Conservation (phyloP, 352 stramenopile genomes). For the Phytophthora kernoviae region DNA sequence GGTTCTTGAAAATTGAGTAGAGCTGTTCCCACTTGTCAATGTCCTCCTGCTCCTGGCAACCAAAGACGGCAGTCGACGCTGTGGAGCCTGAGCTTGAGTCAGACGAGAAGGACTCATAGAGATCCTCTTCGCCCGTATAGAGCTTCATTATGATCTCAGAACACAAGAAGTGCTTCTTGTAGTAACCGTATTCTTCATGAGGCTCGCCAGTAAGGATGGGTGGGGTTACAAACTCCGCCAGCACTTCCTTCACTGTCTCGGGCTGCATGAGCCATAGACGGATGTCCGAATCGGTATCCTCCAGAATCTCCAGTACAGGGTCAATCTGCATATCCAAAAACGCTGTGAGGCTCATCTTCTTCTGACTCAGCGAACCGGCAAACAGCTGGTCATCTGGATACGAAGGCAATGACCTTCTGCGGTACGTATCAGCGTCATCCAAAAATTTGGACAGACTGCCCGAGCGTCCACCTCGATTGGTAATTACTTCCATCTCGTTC, state of each 20-base stretch:
- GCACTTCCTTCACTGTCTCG: slow-evolving; percentile 77
- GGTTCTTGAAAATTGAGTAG: slow-evolving; percentile 84
- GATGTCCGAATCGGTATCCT: slow-evolving; percentile 87
- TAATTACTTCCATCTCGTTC: slow-evolving; percentile 87
- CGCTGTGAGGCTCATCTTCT: slow-evolving; percentile 66
- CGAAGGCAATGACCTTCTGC: slow-evolving; percentile 73
- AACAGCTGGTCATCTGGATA: slow-evolving; percentile 74
- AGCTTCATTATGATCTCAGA: slow-evolving; percentile 92
- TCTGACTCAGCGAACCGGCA: slow-evolving; percentile 45
- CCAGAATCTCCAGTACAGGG: slow-evolving; percentile 83
- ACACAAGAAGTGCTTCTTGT: slow-evolving; percentile 89
- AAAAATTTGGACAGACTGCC: slow-evolving; percentile 84
- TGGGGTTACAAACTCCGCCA: slow-evolving; percentile 82
- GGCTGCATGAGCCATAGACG: slow-evolving; percentile 83
- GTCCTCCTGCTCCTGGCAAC: slow-evolving; percentile 75
- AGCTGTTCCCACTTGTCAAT: slow-evolving; percentile 83
- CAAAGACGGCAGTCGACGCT: slow-evolving; percentile 71
- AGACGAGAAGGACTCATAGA: slow-evolving; percentile 89
- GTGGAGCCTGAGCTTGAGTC: slow-evolving; percentile 79
- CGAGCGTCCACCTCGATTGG: slow-evolving; percentile 67
- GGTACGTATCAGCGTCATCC: slow-evolving; percentile 74
- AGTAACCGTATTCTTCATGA: slow-evolving; percentile 89
- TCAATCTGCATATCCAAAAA: slow-evolving; percentile 88
- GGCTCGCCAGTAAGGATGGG: slow-evolving; percentile 73
- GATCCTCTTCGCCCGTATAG: slow-evolving; percentile 86